phyloP scores from a whole-genome alignment of 2,329 filamentous ascomycete species.

The Scedosporium minutisporum region DNA sequence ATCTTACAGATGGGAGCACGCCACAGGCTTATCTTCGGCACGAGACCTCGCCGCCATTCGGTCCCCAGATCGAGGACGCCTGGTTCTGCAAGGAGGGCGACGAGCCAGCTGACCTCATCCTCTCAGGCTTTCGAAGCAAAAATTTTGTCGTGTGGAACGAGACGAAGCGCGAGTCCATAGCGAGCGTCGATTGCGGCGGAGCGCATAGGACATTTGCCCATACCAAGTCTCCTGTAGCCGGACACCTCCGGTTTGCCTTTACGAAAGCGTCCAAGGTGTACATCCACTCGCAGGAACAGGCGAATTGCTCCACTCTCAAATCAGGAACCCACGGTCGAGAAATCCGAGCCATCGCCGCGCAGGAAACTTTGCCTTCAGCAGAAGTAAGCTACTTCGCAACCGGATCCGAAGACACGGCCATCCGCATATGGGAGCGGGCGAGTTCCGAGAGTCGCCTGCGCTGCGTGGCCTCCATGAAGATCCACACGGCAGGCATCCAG shows the following conservation, averaged over 20 bases:
- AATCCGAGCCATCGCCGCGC: conserved; percentile 44
- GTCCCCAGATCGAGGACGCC: conserved; percentile 65
- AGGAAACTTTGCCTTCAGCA: background rate
- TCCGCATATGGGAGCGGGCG: conserved; percentile 59
- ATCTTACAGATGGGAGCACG: conserved; percentile 12
- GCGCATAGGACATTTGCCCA: conserved; percentile 67
- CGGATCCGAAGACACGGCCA: conserved; percentile 62
- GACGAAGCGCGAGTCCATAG: conserved; percentile 57
- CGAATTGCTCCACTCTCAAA: conserved; percentile 42
- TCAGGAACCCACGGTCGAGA: conserved; percentile 77
- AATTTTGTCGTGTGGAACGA: conserved; percentile 78
- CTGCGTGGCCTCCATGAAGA: conserved; percentile 58
- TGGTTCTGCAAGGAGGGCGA: conserved; percentile 38
- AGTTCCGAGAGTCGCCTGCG: conserved; percentile 17
- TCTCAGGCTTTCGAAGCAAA: conserved; percentile 75
- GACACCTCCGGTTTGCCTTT: conserved; percentile 54
- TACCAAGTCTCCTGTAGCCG: conserved; percentile 16
- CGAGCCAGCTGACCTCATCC: conserved; percentile 44
- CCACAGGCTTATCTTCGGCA: conserved; percentile 46
- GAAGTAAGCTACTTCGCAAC: conserved; percentile 41
- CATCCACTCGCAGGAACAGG: conserved; percentile 32
- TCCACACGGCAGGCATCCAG: conserved; percentile 78
- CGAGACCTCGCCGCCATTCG: conserved; percentile 59
- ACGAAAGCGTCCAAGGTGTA: conserved; percentile 54
- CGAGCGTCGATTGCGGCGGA: conserved; percentile 72